Evolutionary conservation across 2,329 filamentous ascomycete genomes (phyloP).

Genomic region (Eutypa lata): DNA sequence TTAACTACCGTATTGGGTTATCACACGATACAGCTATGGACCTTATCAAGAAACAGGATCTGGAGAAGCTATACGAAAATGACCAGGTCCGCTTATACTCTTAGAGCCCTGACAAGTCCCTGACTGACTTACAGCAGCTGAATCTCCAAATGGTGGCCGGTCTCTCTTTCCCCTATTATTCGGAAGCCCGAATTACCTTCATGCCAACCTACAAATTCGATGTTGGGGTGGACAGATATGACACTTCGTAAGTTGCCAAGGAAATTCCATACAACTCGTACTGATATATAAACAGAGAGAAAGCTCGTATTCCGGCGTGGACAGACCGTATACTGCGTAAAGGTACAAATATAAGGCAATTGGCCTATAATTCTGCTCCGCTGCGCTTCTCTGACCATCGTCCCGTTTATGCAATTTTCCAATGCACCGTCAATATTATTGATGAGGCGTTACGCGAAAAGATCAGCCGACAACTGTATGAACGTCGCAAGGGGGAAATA

Average conservation of each 20-base stretch:
- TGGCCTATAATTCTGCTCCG: conserved; percentile 77
- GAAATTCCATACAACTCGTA: neutral
- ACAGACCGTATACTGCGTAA: conserved; percentile 90
- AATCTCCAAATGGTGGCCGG: conserved; percentile 97
- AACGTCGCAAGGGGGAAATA: conserved; percentile 63
- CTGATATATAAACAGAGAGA: conserved; percentile 63
- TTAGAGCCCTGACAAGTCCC: neutral
- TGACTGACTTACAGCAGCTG: conserved; percentile 47
- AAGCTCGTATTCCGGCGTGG: conserved; percentile 93
- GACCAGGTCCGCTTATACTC: conserved; percentile 63
- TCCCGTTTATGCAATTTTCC: conserved; percentile 89
- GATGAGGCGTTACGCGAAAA: conserved; percentile 70
- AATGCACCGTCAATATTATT: conserved; percentile 77
- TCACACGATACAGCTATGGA: conserved; percentile 73
- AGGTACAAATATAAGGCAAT: conserved; percentile 77
- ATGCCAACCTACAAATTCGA: conserved; percentile 96
- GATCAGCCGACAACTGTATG: conserved; percentile 74
- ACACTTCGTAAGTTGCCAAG: conserved; percentile 67
- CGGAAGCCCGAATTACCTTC: conserved; percentile 83
- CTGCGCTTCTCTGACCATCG: conserved; percentile 91
- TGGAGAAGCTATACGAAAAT: conserved; percentile 82
- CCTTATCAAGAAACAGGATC: conserved; percentile 68
- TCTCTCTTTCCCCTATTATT: conserved; percentile 85
- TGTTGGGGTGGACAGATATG: conserved; percentile 81
- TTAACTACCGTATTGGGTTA: conserved; percentile 95